A percentile compares a stretch with the other conserved stretches of the same genome.
phyloP scores from a whole-genome alignment of 192 early-diverging fungal species.

The Geranomyces variabilis region DNA sequence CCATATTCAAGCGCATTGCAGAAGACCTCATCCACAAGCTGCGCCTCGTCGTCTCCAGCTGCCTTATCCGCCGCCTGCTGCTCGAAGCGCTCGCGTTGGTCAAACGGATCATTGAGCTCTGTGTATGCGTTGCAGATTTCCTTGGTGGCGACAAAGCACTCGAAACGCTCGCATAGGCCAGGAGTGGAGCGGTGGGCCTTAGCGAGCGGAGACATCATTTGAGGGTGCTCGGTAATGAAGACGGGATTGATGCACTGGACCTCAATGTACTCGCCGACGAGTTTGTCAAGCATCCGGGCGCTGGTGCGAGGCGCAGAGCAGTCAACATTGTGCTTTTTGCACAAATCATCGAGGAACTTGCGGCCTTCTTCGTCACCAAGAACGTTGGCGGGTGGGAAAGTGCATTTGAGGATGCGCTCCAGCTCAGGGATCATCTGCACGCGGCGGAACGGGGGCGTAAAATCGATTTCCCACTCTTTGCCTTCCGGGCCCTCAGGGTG shows the following conservation, averaged over 20 bases:
- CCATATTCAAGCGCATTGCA: slow-evolving; percentile 97
- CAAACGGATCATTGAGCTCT: slow-evolving; percentile 99
- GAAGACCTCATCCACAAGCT: slow-evolving; percentile 96
- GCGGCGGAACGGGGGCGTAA: slow-evolving; percentile 94
- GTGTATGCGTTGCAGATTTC: slow-evolving; percentile 99
- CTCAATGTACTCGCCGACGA: slow-evolving; percentile 59
- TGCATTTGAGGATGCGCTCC: slow-evolving; percentile 86
- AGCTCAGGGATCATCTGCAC: slow-evolving; percentile 91
- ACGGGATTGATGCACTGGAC: slow-evolving; percentile 74
- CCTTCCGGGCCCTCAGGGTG: slow-evolving; percentile 86
- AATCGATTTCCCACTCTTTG: slow-evolving; percentile 85
- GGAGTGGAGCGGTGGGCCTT: slow-evolving; percentile 90
- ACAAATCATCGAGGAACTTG: slow-evolving; percentile 91
- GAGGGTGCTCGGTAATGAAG: slow-evolving; percentile 96
- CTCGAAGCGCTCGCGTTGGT: slow-evolving; percentile 96
- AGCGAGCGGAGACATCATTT: slow-evolving; percentile 99
- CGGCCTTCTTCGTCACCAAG: slow-evolving; percentile 82
- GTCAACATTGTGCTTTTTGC: slow-evolving; percentile 93
- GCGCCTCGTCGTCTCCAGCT: slow-evolving; percentile 98
- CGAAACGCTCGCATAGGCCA: slow-evolving; percentile 97
- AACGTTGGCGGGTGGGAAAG: slow-evolving; percentile 85
- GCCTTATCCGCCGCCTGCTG: slow-evolving; percentile 98
- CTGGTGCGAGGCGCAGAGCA: slow-evolving; percentile 93
- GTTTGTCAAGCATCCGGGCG: slow-evolving; percentile 92
- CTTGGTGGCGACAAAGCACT: slow-evolving; percentile 98